phyloP scores from a whole-genome alignment of 768 basidiomycete species.

The Boletus eberwhitei region DNA sequence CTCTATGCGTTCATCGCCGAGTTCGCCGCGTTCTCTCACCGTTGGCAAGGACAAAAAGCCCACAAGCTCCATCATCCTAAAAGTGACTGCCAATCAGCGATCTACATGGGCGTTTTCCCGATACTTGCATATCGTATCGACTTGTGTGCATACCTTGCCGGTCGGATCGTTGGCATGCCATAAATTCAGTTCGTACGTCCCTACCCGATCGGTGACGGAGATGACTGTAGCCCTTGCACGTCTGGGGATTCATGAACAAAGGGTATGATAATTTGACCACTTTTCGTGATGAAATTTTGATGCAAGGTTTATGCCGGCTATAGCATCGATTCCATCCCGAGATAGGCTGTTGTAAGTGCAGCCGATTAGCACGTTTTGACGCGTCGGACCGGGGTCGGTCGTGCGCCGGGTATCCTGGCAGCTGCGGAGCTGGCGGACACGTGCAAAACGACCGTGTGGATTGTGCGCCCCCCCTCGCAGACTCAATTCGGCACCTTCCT shows the following conservation, averaged over 20 bases:
- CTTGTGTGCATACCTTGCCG: background rate
- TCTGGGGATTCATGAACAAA: background rate
- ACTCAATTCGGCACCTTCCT: background rate
- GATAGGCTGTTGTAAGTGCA: too few species aligned
- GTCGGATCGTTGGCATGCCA: background rate
- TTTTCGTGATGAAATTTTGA: background rate
- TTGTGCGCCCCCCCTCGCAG: too few species aligned
- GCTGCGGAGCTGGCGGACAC: too few species aligned
- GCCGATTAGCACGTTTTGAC: too few species aligned
- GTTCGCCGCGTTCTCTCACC: constrained; percentile 26
- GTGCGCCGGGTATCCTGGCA: too few species aligned
- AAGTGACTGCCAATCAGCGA: background rate
- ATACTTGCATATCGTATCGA: too few species aligned
- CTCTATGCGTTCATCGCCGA: constrained; percentile 9
- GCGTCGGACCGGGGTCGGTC: too few species aligned
- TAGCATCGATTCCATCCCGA: background rate
- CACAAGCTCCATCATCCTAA: background rate
- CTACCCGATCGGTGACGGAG: background rate
- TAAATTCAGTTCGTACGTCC: background rate
- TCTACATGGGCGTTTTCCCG: too few species aligned
- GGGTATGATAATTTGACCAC: too few species aligned
- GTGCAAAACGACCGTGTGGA: too few species aligned
- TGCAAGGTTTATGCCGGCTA: background rate
- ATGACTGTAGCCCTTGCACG: background rate
- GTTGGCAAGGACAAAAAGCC: constrained; percentile 12